Evolutionary conservation across 2,329 filamentous ascomycete genomes (phyloP).

Genomic region (Aspergillus tubingensis): DNA sequence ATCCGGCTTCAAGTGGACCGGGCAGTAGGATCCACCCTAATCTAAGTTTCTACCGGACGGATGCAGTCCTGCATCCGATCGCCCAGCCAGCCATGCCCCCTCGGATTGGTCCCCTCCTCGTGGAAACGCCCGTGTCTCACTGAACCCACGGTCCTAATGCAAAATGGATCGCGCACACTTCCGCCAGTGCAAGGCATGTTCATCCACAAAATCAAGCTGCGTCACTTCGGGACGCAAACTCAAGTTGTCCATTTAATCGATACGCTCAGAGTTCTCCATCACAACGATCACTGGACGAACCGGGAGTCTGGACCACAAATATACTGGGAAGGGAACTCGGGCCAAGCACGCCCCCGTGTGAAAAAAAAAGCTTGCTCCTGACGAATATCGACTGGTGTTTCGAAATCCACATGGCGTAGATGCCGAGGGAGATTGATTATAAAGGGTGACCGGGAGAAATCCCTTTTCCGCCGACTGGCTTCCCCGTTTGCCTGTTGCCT

Average conservation of each 20-base stretch:
- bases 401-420: background rate
- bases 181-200: background rate
- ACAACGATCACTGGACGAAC: background rate
- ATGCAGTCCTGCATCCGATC: background rate
- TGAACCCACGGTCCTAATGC: background rate
- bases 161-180: background rate
- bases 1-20: background rate
- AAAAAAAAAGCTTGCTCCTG: background rate
- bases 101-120: background rate
- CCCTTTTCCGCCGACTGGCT: background rate
- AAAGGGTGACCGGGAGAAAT: background rate
- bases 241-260: background rate
- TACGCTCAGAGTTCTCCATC: background rate
- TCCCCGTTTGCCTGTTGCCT: background rate
- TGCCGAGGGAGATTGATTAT: background rate
- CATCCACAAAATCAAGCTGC: background rate
- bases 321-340: background rate
- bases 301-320: background rate
- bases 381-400: background rate
- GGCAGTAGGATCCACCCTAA: no score
- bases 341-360: background rate
- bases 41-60: background rate
- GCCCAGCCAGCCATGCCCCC: background rate
- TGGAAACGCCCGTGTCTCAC: background rate
- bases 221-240: background rate